Base-by-base conservation (phyloP, 2,329 filamentous ascomycete genomes). In the Cadophora sp. region DNA sequence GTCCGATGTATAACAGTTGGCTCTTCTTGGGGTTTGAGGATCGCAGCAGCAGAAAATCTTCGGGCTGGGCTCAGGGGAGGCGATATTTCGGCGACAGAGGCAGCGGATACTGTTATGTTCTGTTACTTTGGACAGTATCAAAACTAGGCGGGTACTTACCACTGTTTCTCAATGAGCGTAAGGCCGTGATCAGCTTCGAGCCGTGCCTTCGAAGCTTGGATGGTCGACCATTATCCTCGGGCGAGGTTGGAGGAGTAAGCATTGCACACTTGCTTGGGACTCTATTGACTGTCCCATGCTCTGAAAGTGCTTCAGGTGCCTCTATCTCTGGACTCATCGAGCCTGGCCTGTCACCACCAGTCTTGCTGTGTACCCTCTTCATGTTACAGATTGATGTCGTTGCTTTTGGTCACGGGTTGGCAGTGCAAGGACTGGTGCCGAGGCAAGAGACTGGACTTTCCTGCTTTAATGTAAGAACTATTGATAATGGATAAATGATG, bases 1-100 rank as follows among this genome's bases (percentile, higher is more conserved):
- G 78, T 71, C 24, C 82, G 79, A 70, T 80, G 81, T 26, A 85
- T 79, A 6, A 84, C 78, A 1, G 82, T 84, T 5, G 79, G 80
- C 34, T 82, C 80, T 7, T 59, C 62, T 31, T 80, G 77, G 19
- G 73, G 70, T 66, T 80, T 80, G 56, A 82, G 75, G 26, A 83
- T 74, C 19, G 43, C 43, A 26, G 80, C 79, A 60, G 80, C 76
- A 24, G 82, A 81, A 70, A 84, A 79, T 68, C 78, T 81, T 55
- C 68, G 70, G 31, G n/a, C 34, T n/a, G 62, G 68, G 50, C 48
- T 50, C 19, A 53, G 22, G 37, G 43, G 43, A 3, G 50, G 58
- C 12, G 24, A 63, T 29, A 62, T 26, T 31, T 73, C 71, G 27
- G 67, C 46, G 26, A 68, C 24, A 12, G 69, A 73, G 19, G 66